These are phyloP conservation scores for Fragaria vesca DNA, from an alignment of 306 rosid species.

Conservation along the genomic window DNA sequence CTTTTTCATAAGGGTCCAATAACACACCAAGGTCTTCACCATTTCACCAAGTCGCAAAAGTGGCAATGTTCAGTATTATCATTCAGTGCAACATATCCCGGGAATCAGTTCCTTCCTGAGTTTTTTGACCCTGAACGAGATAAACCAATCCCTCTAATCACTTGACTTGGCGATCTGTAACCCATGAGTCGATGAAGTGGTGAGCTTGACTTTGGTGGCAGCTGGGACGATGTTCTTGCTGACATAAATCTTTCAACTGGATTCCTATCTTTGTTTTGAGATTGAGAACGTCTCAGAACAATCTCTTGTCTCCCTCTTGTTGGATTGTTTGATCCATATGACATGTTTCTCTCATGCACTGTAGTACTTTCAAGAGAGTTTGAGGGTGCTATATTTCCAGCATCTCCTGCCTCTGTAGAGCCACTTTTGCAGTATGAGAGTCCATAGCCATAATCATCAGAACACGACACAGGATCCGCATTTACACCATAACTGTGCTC, in stretches of 20 bases:
- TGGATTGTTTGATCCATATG: conserved; percentile 27
- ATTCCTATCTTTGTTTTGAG: conserved; percentile 28
- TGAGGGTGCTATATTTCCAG: conserved; percentile 29
- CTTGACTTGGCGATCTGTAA: conserved; percentile 69
- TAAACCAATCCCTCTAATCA: conserved; percentile 44
- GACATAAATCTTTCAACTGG: conserved; percentile 25
- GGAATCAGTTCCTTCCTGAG: conserved; percentile 19
- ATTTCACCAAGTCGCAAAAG: background rate
- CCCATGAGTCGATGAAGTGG: conserved; percentile 87
- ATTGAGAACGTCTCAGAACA: conserved; percentile 36
- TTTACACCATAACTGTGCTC: conserved; percentile 30
- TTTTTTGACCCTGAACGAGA: conserved; percentile 29
- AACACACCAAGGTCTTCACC: background rate
- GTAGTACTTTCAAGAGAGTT: conserved; percentile 32
- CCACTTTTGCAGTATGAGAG: conserved; percentile 44
- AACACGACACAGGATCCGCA: conserved; percentile 52
- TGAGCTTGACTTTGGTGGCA: conserved; percentile 36
- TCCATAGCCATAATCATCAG: conserved; percentile 57
- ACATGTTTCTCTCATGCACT: conserved; percentile 20
- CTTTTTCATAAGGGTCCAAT: background rate
- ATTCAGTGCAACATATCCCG: background rate
- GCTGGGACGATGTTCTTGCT: conserved; percentile 34
- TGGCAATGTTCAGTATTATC: background rate
- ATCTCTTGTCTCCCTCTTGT: conserved; percentile 29
- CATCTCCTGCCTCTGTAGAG: conserved; percentile 62